Base-by-base conservation (phyloP, 257 asterid species). In the Eucommia ulmoides region DNA sequence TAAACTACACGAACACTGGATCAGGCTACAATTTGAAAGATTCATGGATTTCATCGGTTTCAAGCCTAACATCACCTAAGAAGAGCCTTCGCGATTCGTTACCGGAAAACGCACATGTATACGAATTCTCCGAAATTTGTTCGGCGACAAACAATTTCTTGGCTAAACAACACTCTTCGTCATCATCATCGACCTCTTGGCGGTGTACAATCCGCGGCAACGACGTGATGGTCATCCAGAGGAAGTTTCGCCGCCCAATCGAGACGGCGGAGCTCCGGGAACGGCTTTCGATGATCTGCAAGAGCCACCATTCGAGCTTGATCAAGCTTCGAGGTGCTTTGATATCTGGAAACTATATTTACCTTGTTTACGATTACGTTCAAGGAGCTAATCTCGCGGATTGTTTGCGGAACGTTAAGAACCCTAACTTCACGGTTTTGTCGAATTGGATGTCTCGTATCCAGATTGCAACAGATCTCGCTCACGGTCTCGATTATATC, bases 111-210 rank as follows among this genome's bases (percentile, higher is more conserved):
- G 57, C 89, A 1, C 64, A 68, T 15, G 77, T 86, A 19, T 86
- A 86, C 65, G 83, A 75, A 20, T 83, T 86, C 77, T 60, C 93
- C n/a, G 87, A 77, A 21, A 83, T 91, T 23, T 88, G 99, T 41
- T 52, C 93, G 38, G 96, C 95, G 64, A 86, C 95, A 24, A 91
- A 91, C 68, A 91, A 86, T 35, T 91, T 91, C 78, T 93, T 91
- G 48, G 65, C 72, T 1, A 83, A 81, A 48, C 82, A 89, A 12
- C 69, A 63, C 71, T 91, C 95, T 25, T 66, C 96, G 41, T 24
- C 81, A 23, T 80, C 96, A 26, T 73, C 94, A 9, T 86, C 96
- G 55, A 93, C 83, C 17, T 86, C 95, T 15, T 91, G 99, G 99
- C 92, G 95, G 3, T 77, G 92, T 58, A 49, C 49, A 3, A 76